Conservation (phyloP, 2,329 filamentous ascomycete species). For the Colletotrichum tropicicola region DNA sequence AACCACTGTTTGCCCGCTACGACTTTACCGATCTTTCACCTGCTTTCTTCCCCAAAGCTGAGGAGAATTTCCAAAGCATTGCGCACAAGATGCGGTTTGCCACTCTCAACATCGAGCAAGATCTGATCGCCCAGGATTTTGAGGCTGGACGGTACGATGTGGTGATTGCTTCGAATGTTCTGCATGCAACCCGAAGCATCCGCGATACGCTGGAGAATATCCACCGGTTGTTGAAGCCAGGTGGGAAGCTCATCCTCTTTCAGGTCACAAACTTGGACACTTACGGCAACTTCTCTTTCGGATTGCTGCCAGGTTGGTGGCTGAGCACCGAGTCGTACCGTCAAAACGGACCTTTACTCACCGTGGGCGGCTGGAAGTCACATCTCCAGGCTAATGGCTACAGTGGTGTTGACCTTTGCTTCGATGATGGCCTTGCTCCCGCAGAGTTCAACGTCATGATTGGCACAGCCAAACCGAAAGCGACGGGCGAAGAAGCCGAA, state of each 20-base stretch:
- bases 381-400: too few relatives aligned
- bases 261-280: too few relatives aligned
- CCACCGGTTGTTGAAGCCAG: conserved; percentile 36
- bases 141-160: conserved; percentile 36
- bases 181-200: conserved; percentile 37
- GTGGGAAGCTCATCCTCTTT: conserved; percentile 35
- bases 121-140: conserved; percentile 36
- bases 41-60: conserved; percentile 23
- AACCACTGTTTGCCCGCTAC: conserved; percentile 18
- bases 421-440: too few relatives aligned
- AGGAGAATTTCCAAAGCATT: conserved; percentile 2
- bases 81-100: conserved; percentile 34
- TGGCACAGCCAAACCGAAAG: too few relatives aligned
- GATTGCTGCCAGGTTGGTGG: too few relatives aligned
- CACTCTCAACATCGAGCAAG: conserved; percentile 41
- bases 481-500: too few relatives aligned
- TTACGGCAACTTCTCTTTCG: too few relatives aligned
- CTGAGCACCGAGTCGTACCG: too few relatives aligned
- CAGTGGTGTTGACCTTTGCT: too few relatives aligned
- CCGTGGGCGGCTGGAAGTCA: too few relatives aligned
- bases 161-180: background rate
- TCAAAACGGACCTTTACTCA: too few relatives aligned
- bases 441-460: too few relatives aligned
- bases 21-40: conserved; percentile 33
- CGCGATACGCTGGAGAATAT: conserved; percentile 35